Conservation (phyloP, 768 basidiomycete species). For the Pisolithus sp. region DNA sequence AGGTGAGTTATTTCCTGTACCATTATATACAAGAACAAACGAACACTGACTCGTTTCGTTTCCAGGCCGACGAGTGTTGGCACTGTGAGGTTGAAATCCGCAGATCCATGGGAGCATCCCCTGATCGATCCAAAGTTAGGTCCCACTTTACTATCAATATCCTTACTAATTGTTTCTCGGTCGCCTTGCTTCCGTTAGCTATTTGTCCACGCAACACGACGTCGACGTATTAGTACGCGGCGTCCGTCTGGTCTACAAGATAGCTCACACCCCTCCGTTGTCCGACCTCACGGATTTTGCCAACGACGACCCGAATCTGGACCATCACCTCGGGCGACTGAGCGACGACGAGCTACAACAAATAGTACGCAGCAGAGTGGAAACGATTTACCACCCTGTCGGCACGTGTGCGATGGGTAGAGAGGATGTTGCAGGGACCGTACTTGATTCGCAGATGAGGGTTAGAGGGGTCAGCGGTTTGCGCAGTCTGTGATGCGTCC, state of each 20-base stretch:
- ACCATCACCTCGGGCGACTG: conserved; percentile 31
- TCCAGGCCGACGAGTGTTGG: conserved; percentile 41
- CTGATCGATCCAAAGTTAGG: conserved; percentile 39
- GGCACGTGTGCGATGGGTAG: conserved; percentile 33
- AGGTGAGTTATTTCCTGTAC: conserved; percentile 13
- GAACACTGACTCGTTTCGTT: not conserved
- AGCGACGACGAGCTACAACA: conserved; percentile 31
- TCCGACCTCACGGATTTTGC: conserved; percentile 30
- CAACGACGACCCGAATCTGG: conserved; percentile 24
- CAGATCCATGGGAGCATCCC: conserved; percentile 35
- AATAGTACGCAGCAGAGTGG: conserved; percentile 27
- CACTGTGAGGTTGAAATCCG: conserved; percentile 34
- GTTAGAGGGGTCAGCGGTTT: conserved; percentile 40
- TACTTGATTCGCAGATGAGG: conserved; percentile 36
- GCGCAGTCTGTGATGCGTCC: conserved; percentile 43
- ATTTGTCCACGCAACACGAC: conserved; percentile 38
- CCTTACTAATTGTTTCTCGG: not conserved
- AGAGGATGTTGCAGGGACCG: conserved; percentile 34
- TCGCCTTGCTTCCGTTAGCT: conserved; percentile 22
- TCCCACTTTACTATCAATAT: conserved; percentile 3
- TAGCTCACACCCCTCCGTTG: conserved; percentile 35
- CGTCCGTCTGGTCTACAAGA: conserved; percentile 31
- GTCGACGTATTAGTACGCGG: conserved; percentile 35
- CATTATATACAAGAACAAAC: not conserved
- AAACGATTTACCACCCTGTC: conserved; percentile 40